These are phyloP conservation scores for Neurospora discreta DNA, from an alignment of 495 filamentous ascomycete genomes.

Conservation along the genomic window DNA sequence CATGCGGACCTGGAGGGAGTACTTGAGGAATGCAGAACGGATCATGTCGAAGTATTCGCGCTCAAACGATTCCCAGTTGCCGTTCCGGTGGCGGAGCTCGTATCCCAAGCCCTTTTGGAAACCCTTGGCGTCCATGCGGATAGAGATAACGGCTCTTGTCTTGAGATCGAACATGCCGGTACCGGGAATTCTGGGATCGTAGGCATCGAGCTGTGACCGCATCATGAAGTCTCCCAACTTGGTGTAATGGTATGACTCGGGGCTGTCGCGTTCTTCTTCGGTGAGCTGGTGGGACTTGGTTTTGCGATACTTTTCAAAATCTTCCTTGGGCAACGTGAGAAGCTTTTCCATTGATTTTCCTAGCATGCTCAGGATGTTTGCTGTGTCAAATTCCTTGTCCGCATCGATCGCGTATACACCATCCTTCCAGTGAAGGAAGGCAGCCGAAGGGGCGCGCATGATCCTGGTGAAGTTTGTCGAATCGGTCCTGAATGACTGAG, in stretches of 20 bases:
- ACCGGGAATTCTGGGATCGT: conserved; percentile 77
- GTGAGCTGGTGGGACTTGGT: conserved; percentile 49
- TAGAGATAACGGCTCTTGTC: conserved; percentile 79
- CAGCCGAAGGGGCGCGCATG: conserved; percentile 57
- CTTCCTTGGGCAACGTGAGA: conserved; percentile 67
- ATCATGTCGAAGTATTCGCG: conserved; percentile 97
- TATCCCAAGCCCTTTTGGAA: conserved; percentile 74
- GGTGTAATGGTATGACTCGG: conserved; percentile 82
- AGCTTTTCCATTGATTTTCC: conserved; percentile 95
- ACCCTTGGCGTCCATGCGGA: conserved; percentile 70
- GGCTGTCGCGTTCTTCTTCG: conserved; percentile 51
- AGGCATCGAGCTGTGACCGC: conserved; percentile 90
- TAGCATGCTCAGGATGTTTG: conserved; percentile 78
- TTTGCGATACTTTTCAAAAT: conserved; percentile 75
- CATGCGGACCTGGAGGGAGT: conserved; percentile 90
- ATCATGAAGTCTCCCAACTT: conserved; percentile 82
- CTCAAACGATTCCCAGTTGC: conserved; percentile 81
- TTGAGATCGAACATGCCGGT: conserved; percentile 96
- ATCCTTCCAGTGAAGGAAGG: conserved; percentile 77
- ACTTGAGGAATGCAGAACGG: conserved; percentile 87
- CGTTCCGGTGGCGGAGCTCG: conserved; percentile 64
- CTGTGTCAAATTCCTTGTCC: conserved; percentile 82
- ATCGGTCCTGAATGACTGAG: conserved; percentile 50
- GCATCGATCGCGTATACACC: conserved; percentile 93
- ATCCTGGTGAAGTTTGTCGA: conserved; percentile 58